Base-by-base conservation (phyloP, 805 yeast genomes). In the Kazachstania kunashirensis region DNA sequence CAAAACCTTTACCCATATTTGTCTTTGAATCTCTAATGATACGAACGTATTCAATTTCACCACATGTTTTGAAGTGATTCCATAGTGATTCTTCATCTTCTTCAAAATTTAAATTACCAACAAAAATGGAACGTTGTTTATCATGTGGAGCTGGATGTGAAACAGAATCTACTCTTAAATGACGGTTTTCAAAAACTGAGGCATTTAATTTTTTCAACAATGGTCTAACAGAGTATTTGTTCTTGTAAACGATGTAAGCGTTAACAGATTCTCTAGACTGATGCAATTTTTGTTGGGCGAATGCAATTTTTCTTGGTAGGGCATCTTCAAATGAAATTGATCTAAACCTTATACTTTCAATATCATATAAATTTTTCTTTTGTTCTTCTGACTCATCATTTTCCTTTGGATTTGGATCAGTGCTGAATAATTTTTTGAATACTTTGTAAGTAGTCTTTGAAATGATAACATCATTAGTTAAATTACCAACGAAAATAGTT, bases 1-100 rank as follows among this genome's bases (percentile, higher is more conserved):
- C 98, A 64, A 92, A 88, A 5, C 99, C 99, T 63, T 92, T 92
- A 45, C 98, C 99, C 41, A 89, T 68, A 51, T 92, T 89, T 16
- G 96, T 89, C 63, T 84, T 84, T 13, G 94, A 64, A 57, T 92
- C 99, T 55, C 99, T 76, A 24, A 92, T 73, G 32, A 92, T 72
- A 59, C 99, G 75, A 23, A 92, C 96, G 44, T 82, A 79, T 57
- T 86, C 95, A 37, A 92, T 81, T 19, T 73, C 78, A 19, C 84
- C 84, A 44, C 77, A 67, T 2, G 50, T 59, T 42, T 66, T 68
- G 63, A 92, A 92, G 57, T 79, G 84, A 37, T 67, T 70, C 94
- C 95, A 92, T 24, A 92, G 66, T 24, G 76, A 70, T 57, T 92
- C 98, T 60, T 92, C 99, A 41, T 73, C 73, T 56, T 84, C 95